phyloP scores from a whole-genome alignment of 2,329 filamentous ascomycete species.

The Tolypocladium paradoxum region DNA sequence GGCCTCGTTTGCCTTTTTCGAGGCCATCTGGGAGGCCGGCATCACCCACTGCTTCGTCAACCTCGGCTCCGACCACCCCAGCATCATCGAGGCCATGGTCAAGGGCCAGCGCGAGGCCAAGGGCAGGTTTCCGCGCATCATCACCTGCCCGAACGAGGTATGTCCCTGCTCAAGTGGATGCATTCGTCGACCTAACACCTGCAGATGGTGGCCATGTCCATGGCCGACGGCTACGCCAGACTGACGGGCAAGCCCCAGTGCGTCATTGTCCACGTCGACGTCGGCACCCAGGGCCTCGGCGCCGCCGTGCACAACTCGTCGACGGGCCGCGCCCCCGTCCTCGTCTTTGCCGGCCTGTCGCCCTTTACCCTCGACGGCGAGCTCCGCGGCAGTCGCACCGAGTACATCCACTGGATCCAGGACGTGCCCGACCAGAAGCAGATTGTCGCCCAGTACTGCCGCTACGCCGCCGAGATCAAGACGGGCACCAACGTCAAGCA shows the following conservation, averaged over 20 bases:
- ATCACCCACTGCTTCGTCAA: slow-evolving; percentile 53
- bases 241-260: slow-evolving; percentile 62
- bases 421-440: slow-evolving; percentile 73
- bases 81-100: slow-evolving; percentile 71
- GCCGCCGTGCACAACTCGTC: slow-evolving; percentile 73
- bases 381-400: slow-evolving; percentile 64
- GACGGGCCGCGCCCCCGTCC: slow-evolving; percentile 60
- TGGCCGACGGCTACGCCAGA: slow-evolving; percentile 72
- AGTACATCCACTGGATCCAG: slow-evolving; percentile 82
- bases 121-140: slow-evolving; percentile 57
- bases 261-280: slow-evolving; percentile 72
- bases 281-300: slow-evolving; percentile 68
- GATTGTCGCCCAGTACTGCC: slow-evolving; percentile 76
- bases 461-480: slow-evolving; percentile 75
- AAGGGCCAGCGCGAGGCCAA: slow-evolving; percentile 59
- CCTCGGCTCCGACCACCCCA: slow-evolving; percentile 62
- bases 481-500: slow-evolving; percentile 80
- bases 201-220: slow-evolving; percentile 75
- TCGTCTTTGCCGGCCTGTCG: slow-evolving; percentile 69
- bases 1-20: slow-evolving; percentile 72
- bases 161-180: no score
- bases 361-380: slow-evolving; percentile 72
- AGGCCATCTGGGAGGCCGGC: slow-evolving; percentile 63
- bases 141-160: slow-evolving; percentile 74
- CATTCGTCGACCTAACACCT: no score